These are phyloP conservation scores for Kwoniella heveanensis DNA, from an alignment of 768 basidiomycete species.

Conservation along the genomic window DNA sequence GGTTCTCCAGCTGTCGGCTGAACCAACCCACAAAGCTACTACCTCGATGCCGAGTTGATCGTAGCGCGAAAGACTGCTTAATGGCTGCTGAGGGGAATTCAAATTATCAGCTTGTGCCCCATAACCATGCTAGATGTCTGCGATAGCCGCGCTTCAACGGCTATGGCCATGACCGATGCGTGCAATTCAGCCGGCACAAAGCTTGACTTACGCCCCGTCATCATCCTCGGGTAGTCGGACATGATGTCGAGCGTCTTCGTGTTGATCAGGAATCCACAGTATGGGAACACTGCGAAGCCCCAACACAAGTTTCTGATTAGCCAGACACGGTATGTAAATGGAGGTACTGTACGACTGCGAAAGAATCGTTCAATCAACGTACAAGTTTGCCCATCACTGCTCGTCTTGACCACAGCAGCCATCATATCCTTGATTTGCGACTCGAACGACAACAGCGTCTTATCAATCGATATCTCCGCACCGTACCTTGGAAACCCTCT, in stretches of 20 bases:
- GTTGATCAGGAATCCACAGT: conserved; percentile 86
- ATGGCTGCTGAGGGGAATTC: conserved; percentile 42
- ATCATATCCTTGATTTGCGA: conserved; percentile 26
- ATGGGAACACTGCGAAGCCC: conserved; percentile 77
- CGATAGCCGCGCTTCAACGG: too few relatives aligned
- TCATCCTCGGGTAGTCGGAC: conserved; percentile 74
- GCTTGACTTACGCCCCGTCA: conserved; percentile 62
- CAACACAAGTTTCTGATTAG: too few relatives aligned
- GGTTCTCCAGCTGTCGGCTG: conserved; percentile 63
- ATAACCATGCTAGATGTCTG: too few relatives aligned
- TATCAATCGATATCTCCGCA: conserved; percentile 82
- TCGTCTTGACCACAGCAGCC: conserved; percentile 27
- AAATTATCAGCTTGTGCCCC: background rate
- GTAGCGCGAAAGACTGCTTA: conserved; percentile 41
- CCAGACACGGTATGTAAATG: background rate
- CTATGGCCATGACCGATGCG: too few relatives aligned
- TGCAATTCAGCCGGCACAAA: conserved; percentile 4
- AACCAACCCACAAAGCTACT: conserved; percentile 47
- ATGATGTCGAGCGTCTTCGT: conserved; percentile 74
- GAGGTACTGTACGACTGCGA: too few relatives aligned
- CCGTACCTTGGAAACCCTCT: conserved; percentile 91
- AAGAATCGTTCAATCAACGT: conserved; percentile 1
- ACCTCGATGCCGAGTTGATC: conserved; percentile 31
- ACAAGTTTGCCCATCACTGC: conserved; percentile 57
- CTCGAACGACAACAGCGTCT: conserved; percentile 84